These are phyloP conservation scores for Mortierella sp. DNA, from an alignment of 371 early-diverging fungal genomes.

Conservation along the genomic window DNA sequence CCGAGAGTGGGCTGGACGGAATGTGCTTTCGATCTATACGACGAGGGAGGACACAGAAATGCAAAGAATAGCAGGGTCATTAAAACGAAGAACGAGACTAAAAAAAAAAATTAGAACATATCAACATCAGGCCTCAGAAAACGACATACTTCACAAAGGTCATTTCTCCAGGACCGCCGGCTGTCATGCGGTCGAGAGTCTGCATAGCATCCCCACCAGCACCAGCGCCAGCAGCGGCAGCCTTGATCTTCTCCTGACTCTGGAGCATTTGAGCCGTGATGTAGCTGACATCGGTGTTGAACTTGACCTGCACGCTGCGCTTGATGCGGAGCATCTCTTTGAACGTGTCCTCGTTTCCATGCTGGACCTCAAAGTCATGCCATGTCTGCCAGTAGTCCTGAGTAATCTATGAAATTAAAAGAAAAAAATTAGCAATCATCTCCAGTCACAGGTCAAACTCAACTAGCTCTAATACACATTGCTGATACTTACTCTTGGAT, in stretches of 20 bases:
- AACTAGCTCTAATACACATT: too few relatives aligned
- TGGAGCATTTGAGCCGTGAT: constrained; percentile 60
- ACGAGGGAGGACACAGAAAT: background rate
- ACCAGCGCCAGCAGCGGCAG: constrained; percentile 5
- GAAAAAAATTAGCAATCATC: background rate
- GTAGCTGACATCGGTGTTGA: constrained; percentile 75
- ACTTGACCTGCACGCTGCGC: constrained; percentile 86
- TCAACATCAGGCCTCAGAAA: too few relatives aligned
- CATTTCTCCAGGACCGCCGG: constrained; percentile 45
- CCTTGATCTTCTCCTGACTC: constrained; percentile 38
- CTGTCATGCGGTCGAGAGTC: constrained; percentile 49
- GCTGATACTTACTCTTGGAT: constrained; percentile 87
- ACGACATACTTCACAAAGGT: constrained; percentile 46
- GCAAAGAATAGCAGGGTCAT: background rate
- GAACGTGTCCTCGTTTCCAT: constrained; percentile 98
- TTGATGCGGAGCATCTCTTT: constrained; percentile 98
- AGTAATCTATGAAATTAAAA: constrained; percentile 58
- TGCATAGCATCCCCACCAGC: constrained; percentile 52
- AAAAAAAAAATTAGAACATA: too few relatives aligned
- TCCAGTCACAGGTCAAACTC: background rate
- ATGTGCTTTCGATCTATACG: constrained; percentile 33
- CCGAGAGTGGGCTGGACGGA: constrained; percentile 46
- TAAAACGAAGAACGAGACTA: background rate
- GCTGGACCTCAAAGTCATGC: constrained; percentile 97
- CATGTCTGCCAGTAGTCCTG: constrained; percentile 89